Base-by-base conservation (phyloP, 2,329 filamentous ascomycete genomes). In the Stemphylium lycopersici region DNA sequence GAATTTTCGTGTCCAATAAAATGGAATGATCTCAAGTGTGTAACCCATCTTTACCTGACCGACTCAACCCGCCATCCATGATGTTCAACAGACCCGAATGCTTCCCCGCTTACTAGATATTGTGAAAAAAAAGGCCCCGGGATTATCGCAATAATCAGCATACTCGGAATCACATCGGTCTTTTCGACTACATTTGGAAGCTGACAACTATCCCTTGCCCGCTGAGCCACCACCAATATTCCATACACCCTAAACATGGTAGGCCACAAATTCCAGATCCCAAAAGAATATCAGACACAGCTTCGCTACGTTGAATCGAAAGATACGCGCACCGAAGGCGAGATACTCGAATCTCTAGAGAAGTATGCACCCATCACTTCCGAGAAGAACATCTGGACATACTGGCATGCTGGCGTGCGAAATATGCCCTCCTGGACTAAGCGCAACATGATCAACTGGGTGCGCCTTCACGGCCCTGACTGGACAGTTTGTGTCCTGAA, bases 401-500 rank as follows among this genome's bases (percentile, higher is more conserved):
- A 73, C 55, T 78, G 76, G 76, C 69, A 78, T 48, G 58, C 66
- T 4, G 76, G 76, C 1, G 41, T 77, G 24, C 18, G 58, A 10
- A 26, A 47, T 4, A 76, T 79, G 73, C 75, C 73, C 0, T 52
- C 49, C 5, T 79, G 77, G 76, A 74, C 70, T 26, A 67, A 74
- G 43, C 74, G 75, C 38, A 80, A 78, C 37, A 71, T 79, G 33
- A 63, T 72, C 16, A 67, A 72, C 55, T 79, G 77, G 78, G 71
- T 76, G 16, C 73, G 75, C 15, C 70, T 76, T 16, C 72, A 73
- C 33, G 74, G 72, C 3, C 61, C 71, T 1, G 68, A 66, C 0
- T 80, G 77, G 78, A 77, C 72, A 5, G 65, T 80, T 10, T 76
- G 77, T 3, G 68, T 80, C 2, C 67, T 80, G 15, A 76, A 80